Evolutionary conservation across 345 rosid species (phyloP), one percentile per base, ranked within the genome.

Genomic region (Excoecaria agallocha): DNA sequence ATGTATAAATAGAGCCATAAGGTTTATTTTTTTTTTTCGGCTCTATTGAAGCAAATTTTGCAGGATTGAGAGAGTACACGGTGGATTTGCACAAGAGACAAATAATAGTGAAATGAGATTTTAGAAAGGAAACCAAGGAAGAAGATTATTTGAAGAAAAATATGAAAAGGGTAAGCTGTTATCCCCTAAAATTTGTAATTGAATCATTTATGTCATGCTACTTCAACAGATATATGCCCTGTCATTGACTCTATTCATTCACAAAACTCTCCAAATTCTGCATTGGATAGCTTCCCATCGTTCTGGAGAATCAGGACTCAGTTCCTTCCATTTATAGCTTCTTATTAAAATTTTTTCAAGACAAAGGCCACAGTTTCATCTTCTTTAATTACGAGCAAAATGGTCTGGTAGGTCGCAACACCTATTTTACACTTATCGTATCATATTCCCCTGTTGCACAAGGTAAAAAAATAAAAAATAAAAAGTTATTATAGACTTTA

Each of bases 41-140:
- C 25, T 38, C n/a, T 54, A 12, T 11, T 51, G 2, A 24, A 4
- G 4, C 41, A 16, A 13, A 45, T 13, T 30, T 63, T 74, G 69
- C 83, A 86, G 93, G 89, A 15, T 12, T 82, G 15, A 82, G 58
- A 49, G 89, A 89, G 41, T 87, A 74, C 61, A 79, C 76, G 1
- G 82, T 89, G 59, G 91, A 89, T 66, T 30, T 78, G 24, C 55
- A 69, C 51, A 83, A 78, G 17, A 82, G 78, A 55, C 86, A 78
- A 76, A 85, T 87, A 48, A 76, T 19, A 16, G 72, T 86, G 5
- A 86, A 80, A 65, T 89, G 85, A 3, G 85, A 84, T 46, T 79
- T 71, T 49, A 68, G 74, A 68, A 54, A 60, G 55, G 10, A 43
- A 13, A 37, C 39, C 22, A 73, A 71, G 2, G 60, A 16, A 1